Conservation (phyloP, 345 rosid species). For the Sisymbrium altissimum region DNA sequence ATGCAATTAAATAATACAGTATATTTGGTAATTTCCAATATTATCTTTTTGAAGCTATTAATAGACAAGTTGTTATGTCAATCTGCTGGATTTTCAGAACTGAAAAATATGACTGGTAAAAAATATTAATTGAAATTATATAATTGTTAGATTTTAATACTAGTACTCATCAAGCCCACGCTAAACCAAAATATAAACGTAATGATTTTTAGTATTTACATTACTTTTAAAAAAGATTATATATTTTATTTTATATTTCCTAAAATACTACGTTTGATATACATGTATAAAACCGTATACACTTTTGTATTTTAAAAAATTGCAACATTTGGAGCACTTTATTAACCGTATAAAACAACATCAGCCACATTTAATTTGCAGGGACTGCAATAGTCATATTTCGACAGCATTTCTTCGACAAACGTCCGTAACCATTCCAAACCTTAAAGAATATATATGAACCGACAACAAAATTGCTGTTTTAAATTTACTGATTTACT, state of each 20-base stretch:
- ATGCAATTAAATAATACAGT: background rate
- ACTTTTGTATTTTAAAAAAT: too few relatives aligned
- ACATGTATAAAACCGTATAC: too few relatives aligned
- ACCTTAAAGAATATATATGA: background rate
- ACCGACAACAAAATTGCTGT: constrained; percentile 1
- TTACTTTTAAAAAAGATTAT: too few relatives aligned
- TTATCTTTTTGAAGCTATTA: background rate
- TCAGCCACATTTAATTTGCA: background rate
- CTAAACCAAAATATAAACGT: too few relatives aligned
- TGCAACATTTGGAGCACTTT: background rate
- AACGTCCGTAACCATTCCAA: background rate
- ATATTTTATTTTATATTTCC: background rate
- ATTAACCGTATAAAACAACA: background rate
- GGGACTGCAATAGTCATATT: background rate
- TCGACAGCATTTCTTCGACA: background rate
- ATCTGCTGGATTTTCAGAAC: background rate
- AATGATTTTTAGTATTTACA: too few relatives aligned
- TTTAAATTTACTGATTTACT: background rate
- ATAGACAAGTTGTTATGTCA: background rate
- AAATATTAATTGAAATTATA: background rate
- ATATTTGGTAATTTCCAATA: background rate
- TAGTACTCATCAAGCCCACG: background rate
- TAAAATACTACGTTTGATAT: background rate
- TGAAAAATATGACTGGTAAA: background rate
- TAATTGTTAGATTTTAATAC: background rate